These are phyloP conservation scores for Barnettozyma salicaria DNA, from an alignment of 805 yeast genomes.

Conservation along the genomic window DNA sequence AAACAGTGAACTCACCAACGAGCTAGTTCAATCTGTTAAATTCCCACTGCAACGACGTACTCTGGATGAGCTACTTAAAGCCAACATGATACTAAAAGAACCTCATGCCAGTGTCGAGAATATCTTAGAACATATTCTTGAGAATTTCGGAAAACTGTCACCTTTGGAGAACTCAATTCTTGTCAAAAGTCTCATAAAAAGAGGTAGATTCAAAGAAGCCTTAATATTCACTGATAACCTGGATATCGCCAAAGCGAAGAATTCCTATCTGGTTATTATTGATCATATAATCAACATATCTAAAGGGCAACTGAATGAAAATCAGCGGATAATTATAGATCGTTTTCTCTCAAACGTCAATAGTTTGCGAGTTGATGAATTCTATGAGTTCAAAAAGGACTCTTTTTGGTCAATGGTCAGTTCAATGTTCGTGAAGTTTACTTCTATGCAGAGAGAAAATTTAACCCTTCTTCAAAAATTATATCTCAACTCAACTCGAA, in stretches of 20 bases:
- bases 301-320: conserved; percentile 10
- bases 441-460: conserved; percentile 11
- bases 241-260: neutral
- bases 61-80: conserved; percentile 13
- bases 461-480: conserved; percentile 9
- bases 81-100: conserved; percentile 18
- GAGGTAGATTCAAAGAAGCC: conserved; percentile 9
- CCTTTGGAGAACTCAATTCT: conserved; percentile 18
- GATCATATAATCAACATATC: conserved; percentile 10
- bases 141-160: conserved; percentile 12
- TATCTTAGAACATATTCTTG: conserved; percentile 17
- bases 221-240: conserved; percentile 7
- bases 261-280: conserved; percentile 13
- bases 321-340: conserved; percentile 15
- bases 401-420: conserved; percentile 21
- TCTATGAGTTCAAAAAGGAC: conserved; percentile 5
- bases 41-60: conserved; percentile 16
- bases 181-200: conserved; percentile 15
- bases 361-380: neutral
- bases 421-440: conserved; percentile 17
- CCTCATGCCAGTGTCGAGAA: conserved; percentile 16
- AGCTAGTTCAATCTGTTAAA: conserved; percentile 10
- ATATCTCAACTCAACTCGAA: conserved; percentile 15
- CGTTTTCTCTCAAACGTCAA: conserved; percentile 13
- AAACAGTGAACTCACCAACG: conserved; percentile 14